Base-by-base conservation (phyloP, 129 eudicot genomes). In the Flaveria ramosissima region DNA sequence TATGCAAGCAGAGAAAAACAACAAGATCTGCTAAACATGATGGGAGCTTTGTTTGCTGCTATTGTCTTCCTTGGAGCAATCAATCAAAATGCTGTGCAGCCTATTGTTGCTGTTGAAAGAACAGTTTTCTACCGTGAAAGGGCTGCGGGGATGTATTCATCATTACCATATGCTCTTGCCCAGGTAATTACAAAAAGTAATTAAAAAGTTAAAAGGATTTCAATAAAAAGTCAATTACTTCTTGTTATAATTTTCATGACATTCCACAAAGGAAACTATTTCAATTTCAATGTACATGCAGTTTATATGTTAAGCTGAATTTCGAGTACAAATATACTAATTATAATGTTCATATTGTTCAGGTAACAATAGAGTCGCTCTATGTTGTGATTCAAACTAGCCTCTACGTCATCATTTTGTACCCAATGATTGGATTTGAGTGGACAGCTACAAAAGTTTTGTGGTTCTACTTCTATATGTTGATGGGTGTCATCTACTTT, bases 121-220 rank as follows among this genome's bases (percentile, higher is more conserved):
- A 90, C 90, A 0, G 96, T 92, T 47, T 90, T 90, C 77, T 92
- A 92, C 68, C 78, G 98, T 6, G 98, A 92, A 78, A 82, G 87
- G 82, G 93, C 92, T 36, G 41, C 41, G 1, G 41, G 41, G 41
- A 36, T 36, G 41, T 36, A 36, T 36, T 36, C 41, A 36, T 92
- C 98, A 0, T 78, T 90, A 62, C 98, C 96, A 17, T 92, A 90
- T 76, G 98, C 96, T 43, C 74, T 88, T 75, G 88, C 98, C 42
- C 98, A 90, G 96, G 98, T 92, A 17, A 70, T 16, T 47, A 21
- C 24, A 46, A 76, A 27, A 11, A 50, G 16, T 13, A 13, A 46
- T 46, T 46, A 9, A 11, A 11, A 46, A 13, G 16, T 50, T 50
- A 14, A 15, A 13, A 3, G 55, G 55, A 50, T 50, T 50, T 50